A percentile compares a stretch with the other conserved stretches of the same genome.
These are phyloP conservation scores for Murraya paniculata DNA, from an alignment of 345 rosid species.

Conservation along the genomic window DNA sequence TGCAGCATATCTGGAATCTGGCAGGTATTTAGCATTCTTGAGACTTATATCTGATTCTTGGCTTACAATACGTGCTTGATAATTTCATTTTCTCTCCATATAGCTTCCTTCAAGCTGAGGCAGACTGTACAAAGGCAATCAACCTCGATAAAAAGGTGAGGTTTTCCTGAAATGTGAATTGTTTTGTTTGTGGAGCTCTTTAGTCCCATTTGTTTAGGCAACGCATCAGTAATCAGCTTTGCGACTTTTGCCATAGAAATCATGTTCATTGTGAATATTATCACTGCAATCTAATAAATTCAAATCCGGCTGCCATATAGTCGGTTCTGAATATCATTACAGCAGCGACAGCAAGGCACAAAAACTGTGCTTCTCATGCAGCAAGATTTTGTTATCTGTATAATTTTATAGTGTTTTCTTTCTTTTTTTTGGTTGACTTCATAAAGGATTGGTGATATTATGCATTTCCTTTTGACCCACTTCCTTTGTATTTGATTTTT, in stretches of 20 bases:
- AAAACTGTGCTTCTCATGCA: not conserved
- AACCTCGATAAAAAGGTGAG: constrained; percentile 86
- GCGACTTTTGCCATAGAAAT: not conserved
- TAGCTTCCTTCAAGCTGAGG: constrained; percentile 89
- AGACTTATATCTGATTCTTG: not conserved
- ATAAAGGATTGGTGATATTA: not conserved
- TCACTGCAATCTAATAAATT: no score
- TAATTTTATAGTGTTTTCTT: not conserved
- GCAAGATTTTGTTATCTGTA: not conserved
- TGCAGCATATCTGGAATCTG: constrained; percentile 84
- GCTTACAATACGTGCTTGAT: constrained; percentile 13
- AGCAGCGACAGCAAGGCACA: not conserved
- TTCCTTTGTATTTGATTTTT: not conserved
- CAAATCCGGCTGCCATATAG: not conserved
- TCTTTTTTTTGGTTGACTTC: not conserved
- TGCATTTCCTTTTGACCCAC: not conserved
- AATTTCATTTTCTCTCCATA: constrained; percentile 10
- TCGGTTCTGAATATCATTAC: not conserved
- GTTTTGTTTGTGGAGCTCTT: not conserved
- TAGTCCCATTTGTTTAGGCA: not conserved
- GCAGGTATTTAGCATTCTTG: constrained; percentile 48
- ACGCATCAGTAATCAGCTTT: not conserved
- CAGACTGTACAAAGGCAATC: constrained; percentile 82
- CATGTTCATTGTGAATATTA: not conserved
- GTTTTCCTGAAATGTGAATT: constrained; percentile 8